phyloP scores from a whole-genome alignment of 176 grass and related monocot genomes.

The Dendrocalamus sinicus region DNA sequence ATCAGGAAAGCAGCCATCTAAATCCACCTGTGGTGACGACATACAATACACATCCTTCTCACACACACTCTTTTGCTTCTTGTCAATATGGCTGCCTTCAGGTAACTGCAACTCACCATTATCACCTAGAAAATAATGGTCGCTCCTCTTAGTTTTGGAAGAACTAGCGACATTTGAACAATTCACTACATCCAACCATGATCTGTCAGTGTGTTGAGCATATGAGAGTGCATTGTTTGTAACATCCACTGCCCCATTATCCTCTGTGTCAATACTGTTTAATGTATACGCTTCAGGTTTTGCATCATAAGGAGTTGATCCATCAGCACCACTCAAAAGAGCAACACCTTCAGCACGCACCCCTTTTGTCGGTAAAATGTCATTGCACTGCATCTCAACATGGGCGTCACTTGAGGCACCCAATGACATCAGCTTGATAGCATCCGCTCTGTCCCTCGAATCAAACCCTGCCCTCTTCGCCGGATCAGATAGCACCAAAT shows the following conservation, averaged over 20 bases:
- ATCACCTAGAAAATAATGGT: constrained; percentile 27
- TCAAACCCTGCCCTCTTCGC: constrained; percentile 51
- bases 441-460: not conserved
- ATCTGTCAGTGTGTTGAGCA: not conserved
- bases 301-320: not conserved
- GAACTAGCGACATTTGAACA: constrained; percentile 49
- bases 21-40: constrained; percentile 28
- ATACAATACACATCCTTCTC: constrained; percentile 21
- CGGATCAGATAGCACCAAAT: constrained; percentile 53
- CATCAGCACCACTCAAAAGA: not conserved
- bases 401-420: not conserved
- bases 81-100: constrained; percentile 30
- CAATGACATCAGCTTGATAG: not conserved
- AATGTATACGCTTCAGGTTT: not conserved
- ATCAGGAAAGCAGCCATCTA: constrained; percentile 35
- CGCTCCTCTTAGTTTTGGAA: constrained; percentile 43
- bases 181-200: constrained; percentile 12
- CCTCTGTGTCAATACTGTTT: not conserved
- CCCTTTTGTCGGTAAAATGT: not conserved
- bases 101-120: not conserved
- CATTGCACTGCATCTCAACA: not conserved
- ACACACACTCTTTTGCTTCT: constrained; percentile 45
- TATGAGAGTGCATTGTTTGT: not conserved
- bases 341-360: not conserved
- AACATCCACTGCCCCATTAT: not conserved